Evolutionary conservation across 768 basidiomycete species (phyloP), one percentile per base, ranked within the genome.

Genomic region (Tricholoma furcatifolium): DNA sequence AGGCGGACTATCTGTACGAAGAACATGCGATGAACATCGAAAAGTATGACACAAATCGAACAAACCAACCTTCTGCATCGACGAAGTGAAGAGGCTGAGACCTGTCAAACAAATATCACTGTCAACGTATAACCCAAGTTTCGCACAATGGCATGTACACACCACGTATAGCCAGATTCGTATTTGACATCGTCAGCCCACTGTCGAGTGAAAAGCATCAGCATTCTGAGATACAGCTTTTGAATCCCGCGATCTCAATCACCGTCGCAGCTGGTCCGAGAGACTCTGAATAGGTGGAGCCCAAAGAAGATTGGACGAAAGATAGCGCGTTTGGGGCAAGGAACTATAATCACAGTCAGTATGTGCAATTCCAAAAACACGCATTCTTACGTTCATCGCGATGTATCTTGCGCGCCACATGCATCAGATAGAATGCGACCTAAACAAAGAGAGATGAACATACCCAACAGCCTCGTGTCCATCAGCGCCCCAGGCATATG

Each of bases 101-200:
- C 80, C 78, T 70, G 30, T 32, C 4, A 18, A 5, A 15, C 7
- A 27, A 27, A 27, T 4, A 27, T 27, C 27, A 27, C 27, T 4
- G 27, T 27, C 27, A 27, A 14, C 36, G 11, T 38, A 18, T 11
- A 10, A 18, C 12, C 10, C 12, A 14, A 38, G 14, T 35, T 35
- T 35, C 8, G 34, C 36, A 36, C 12, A 38, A n/a, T 35, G 21
- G 10, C 23, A 21, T 39, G 7, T 9, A 58, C 67, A 31, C 47
- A 78, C 78, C 65, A 78, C 57, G 46, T 62, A 62, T 62, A 75
- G 11, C 70, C 72, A 4, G 65, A 47, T 52, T 68, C 61, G n/a
- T 67, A 71, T 39, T 71, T 71, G 53, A 82, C 73, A 14, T 65
- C 66, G 58, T 83, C 81, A 1, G 80, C 80, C 79, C 80, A 83